These are phyloP conservation scores for Musa troglodytarum DNA, from an alignment of 176 grass and related monocot genomes.

Conservation along the genomic window DNA sequence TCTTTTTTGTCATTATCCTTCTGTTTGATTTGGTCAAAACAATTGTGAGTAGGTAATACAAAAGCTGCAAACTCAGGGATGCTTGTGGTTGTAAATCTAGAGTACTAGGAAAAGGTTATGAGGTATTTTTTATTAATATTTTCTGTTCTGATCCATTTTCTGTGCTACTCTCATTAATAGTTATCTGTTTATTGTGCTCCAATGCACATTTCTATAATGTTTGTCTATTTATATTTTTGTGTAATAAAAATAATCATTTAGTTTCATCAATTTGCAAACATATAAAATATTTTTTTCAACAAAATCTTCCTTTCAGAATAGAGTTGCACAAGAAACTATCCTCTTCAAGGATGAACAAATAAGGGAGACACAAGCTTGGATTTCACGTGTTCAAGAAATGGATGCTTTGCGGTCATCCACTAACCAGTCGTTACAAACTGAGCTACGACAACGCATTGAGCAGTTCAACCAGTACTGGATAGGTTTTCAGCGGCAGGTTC, in stretches of 20 bases:
- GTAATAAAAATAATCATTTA: not conserved
- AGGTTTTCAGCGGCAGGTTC: conserved; percentile 70
- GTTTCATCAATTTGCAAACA: not conserved
- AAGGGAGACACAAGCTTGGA: conserved; percentile 90
- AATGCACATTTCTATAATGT: not conserved
- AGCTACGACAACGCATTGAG: conserved; percentile 73
- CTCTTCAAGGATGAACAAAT: conserved; percentile 96
- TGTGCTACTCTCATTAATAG: too few relatives aligned
- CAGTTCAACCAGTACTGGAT: conserved; percentile 94
- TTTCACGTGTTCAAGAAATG: conserved; percentile 89
- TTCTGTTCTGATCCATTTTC: too few relatives aligned
- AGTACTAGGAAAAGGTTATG: too few relatives aligned
- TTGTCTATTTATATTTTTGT: not conserved
- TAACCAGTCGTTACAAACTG: conserved; percentile 68
- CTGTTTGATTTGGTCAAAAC: too few relatives aligned
- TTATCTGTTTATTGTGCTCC: not conserved
- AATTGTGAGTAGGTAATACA: too few relatives aligned
- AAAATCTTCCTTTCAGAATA: conserved; percentile 50
- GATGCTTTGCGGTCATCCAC: conserved; percentile 68
- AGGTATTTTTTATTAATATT: too few relatives aligned
- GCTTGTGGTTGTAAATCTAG: too few relatives aligned
- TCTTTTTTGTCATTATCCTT: too few relatives aligned
- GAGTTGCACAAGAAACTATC: conserved; percentile 80
- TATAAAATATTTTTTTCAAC: not conserved
- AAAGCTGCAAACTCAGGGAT: too few relatives aligned